phyloP scores from a whole-genome alignment of 768 basidiomycete species.

The Boletus rubescentipes region DNA sequence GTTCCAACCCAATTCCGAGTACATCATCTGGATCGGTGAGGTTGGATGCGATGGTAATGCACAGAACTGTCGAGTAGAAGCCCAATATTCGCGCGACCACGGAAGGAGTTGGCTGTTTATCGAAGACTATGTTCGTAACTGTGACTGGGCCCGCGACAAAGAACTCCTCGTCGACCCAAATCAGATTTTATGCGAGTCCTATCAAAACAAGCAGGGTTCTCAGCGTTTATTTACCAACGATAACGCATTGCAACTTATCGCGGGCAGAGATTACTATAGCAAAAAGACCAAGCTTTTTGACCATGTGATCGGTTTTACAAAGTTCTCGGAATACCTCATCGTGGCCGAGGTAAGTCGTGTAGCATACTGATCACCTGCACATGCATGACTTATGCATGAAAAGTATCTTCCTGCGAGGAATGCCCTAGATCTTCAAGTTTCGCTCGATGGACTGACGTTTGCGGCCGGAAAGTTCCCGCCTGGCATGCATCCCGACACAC shows the following conservation, averaged over 20 bases:
- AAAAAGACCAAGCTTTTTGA: conserved; percentile 79
- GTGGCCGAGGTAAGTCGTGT: conserved; percentile 77
- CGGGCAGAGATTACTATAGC: conserved; percentile 70
- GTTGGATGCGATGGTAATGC: conserved; percentile 53
- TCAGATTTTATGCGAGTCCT: conserved; percentile 93
- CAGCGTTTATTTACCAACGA: conserved; percentile 56
- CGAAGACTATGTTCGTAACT: conserved; percentile 86
- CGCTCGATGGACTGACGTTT: conserved; percentile 85
- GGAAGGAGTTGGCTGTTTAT: conserved; percentile 74
- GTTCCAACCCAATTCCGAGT: conserved; percentile 86
- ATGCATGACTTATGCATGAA: conserved; percentile 13
- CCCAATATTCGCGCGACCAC: conserved; percentile 73
- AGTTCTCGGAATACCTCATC: conserved; percentile 94
- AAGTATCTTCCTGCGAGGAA: conserved; percentile 54
- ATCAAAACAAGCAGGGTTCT: conserved; percentile 73
- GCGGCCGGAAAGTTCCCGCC: conserved; percentile 89
- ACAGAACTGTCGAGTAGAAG: conserved; percentile 68
- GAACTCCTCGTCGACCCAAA: conserved; percentile 77
- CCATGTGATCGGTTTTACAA: conserved; percentile 90
- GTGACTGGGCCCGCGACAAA: conserved; percentile 86
- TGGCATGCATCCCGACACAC: conserved; percentile 83
- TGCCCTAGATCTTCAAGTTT: conserved; percentile 84
- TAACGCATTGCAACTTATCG: conserved; percentile 77
- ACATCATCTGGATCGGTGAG: conserved; percentile 87
- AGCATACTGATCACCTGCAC: neutral